These are phyloP conservation scores for Chytriomyces confervae DNA, from an alignment of 192 early-diverging fungal species.

Conservation along the genomic window DNA sequence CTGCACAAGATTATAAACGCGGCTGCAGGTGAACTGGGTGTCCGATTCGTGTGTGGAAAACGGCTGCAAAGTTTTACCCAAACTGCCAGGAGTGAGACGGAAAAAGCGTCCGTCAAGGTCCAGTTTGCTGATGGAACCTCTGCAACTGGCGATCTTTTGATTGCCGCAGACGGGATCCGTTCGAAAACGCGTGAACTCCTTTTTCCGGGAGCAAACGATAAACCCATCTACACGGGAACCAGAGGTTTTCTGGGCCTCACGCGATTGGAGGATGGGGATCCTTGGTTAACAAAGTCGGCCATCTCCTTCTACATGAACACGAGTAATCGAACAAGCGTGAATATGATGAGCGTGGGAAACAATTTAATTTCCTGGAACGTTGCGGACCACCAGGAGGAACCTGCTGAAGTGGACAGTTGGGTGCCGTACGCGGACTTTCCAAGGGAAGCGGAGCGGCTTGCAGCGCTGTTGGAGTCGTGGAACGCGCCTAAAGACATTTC, in stretches of 20 bases:
- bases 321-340: background rate
- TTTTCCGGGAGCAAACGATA: slow-evolving; percentile 33
- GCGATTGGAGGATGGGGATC: background rate
- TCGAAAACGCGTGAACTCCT: slow-evolving; percentile 25
- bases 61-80: slow-evolving; percentile 1
- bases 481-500: background rate
- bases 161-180: slow-evolving; percentile 32
- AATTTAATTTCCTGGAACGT: background rate
- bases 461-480: background rate
- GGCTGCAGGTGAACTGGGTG: background rate
- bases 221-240: slow-evolving; percentile 16
- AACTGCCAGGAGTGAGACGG: background rate
- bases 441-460: slow-evolving; percentile 1
- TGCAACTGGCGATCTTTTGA: slow-evolving; percentile 18
- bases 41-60: slow-evolving; percentile 1
- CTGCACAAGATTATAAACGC: slow-evolving; percentile 9
- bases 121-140: slow-evolving; percentile 23
- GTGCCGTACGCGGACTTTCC: background rate
- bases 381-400: background rate
- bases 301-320: background rate
- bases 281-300: background rate
- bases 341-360: slow-evolving; percentile 2
- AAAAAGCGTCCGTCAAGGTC: slow-evolving; percentile 1
- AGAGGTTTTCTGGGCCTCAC: slow-evolving; percentile 8
- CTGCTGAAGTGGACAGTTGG: background rate